Percentiles rank a stretch among this genome's conserved stretches.
phyloP scores from a whole-genome alignment of 441 rosid genomes.

The Isatis lusitanica region DNA sequence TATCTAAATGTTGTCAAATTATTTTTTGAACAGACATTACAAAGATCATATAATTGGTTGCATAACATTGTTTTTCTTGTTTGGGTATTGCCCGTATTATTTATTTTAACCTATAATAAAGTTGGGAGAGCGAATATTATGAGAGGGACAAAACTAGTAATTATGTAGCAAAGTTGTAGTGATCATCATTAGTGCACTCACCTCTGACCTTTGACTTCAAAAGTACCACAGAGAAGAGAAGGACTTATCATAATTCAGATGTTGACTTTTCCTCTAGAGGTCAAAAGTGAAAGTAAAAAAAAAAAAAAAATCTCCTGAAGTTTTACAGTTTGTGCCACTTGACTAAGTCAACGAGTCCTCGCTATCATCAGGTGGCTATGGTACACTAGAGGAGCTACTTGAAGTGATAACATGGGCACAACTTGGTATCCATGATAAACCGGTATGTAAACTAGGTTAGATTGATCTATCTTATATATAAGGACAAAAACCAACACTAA shows the following conservation, averaged over 20 bases:
- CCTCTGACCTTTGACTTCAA: conserved; percentile 27
- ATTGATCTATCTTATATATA: neutral
- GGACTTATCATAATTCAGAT: conserved; percentile 20
- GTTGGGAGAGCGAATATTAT: neutral
- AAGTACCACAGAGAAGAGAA: neutral
- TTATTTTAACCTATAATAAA: neutral
- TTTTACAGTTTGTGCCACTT: conserved; percentile 6
- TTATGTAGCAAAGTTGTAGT: neutral
- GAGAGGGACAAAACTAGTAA: neutral
- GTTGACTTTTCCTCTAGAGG: conserved; percentile 15
- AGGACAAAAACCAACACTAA: neutral
- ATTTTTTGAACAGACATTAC: neutral
- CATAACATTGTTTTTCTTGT: neutral
- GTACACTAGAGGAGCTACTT: conserved; percentile 89
- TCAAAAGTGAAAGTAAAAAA: conserved; percentile 20
- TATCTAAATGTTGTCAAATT: neutral
- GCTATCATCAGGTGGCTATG: conserved; percentile 72
- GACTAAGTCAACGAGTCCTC: conserved; percentile 6
- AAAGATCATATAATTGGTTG: neutral
- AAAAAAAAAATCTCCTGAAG: neutral
- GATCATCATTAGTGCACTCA: conserved; percentile 16
- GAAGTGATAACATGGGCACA: conserved; percentile 97
- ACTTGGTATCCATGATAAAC: conserved; percentile 91
- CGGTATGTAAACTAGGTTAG: conserved; percentile 45
- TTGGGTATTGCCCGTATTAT: neutral